These are phyloP conservation scores for Sanguinoderma infundibulare DNA, from an alignment of 1,284 basidiomycete species.

Conservation along the genomic window DNA sequence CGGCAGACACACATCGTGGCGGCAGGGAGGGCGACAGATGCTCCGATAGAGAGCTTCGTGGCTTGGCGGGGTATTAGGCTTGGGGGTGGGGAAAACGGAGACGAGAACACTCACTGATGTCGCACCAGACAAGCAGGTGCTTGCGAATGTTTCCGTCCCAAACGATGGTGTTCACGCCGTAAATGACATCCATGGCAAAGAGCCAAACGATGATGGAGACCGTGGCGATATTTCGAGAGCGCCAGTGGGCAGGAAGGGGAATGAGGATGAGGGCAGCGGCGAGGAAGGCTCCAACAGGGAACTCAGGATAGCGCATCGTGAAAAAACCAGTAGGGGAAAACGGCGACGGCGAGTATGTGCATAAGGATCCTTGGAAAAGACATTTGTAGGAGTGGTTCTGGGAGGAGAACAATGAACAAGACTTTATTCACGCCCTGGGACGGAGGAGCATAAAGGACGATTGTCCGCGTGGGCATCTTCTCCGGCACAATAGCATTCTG, in stretches of 20 bases:
- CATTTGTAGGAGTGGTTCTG: conserved; percentile 1
- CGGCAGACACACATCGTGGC: conserved; percentile 50
- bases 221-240: conserved; percentile 46
- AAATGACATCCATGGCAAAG: conserved; percentile 40
- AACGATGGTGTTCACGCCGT: conserved; percentile 43
- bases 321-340: neutral
- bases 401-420: neutral
- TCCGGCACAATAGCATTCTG: neutral
- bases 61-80: conserved; percentile 32
- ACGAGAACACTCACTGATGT: conserved; percentile 44
- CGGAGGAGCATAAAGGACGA: neutral
- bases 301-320: neutral
- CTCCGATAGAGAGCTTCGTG: conserved; percentile 43
- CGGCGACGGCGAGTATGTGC: neutral
- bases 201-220: conserved; percentile 46
- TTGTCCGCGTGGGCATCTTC: neutral
- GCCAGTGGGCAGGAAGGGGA: conserved; percentile 35
- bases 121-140: conserved; percentile 45
- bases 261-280: conserved; percentile 32
- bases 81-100: neutral
- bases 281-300: conserved; percentile 11
- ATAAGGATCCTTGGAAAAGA: neutral
- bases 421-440: neutral
- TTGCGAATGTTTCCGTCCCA: conserved; percentile 42
- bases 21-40: conserved; percentile 54